Percentiles rank a stretch among this genome's conserved stretches.
Evolutionary conservation across 2,329 filamentous ascomycete species (phyloP).

Genomic region (Aspergillus felis): DNA sequence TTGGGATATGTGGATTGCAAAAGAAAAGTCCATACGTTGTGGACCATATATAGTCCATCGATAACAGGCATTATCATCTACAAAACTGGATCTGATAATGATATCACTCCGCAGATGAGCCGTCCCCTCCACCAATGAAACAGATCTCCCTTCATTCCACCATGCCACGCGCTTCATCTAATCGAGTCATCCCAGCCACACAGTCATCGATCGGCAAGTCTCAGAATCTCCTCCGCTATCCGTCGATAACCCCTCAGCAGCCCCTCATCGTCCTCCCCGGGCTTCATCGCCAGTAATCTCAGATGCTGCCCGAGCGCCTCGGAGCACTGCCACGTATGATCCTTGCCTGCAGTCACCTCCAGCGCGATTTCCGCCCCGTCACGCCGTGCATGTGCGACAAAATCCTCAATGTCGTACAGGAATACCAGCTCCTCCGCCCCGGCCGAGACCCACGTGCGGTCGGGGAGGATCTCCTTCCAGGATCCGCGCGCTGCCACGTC

Average conservation of each 20-base stretch:
- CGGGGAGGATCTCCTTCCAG: conserved; percentile 12
- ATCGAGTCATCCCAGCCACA: background rate
- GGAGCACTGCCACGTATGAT: conserved; percentile 15
- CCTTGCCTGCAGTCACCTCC: conserved; percentile 4
- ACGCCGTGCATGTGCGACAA: conserved; percentile 4
- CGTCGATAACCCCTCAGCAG: conserved; percentile 7
- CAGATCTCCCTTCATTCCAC: background rate
- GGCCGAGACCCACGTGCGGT: conserved; percentile 10
- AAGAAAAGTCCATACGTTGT: background rate
- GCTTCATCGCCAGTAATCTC: conserved; percentile 2
- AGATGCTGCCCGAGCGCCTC: conserved; percentile 12
- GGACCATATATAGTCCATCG: background rate
- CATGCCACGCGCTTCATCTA: background rate
- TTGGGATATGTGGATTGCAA: too few relatives aligned
- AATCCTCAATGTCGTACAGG: conserved; percentile 12
- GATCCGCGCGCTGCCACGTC: conserved; percentile 5
- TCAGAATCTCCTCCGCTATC: conserved; percentile 32
- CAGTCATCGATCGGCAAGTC: background rate
- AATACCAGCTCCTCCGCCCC: conserved; percentile 13
- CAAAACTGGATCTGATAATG: background rate
- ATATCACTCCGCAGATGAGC: background rate
- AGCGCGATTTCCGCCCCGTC: conserved; percentile 4
- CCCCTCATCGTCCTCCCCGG: conserved; percentile 1
- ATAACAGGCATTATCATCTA: background rate
- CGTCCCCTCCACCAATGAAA: background rate